Conservation (phyloP, 129 eudicot genomes). For the Pseudognaphalium luteoalbum region DNA sequence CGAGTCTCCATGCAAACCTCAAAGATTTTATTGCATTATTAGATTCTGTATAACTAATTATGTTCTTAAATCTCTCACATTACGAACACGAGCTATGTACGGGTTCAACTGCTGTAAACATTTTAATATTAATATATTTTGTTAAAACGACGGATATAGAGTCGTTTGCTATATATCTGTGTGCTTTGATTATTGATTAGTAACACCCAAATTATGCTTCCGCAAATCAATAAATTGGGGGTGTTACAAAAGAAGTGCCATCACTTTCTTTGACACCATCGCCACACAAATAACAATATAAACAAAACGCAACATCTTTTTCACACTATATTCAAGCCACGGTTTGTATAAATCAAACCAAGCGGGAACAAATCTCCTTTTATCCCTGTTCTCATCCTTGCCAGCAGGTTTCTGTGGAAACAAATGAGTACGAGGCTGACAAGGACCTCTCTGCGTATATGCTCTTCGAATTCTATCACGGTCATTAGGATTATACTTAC, state of each 20-base stretch:
- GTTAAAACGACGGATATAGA: too few species aligned
- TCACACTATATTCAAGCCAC: neutral
- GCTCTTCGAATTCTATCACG: constrained; percentile 12
- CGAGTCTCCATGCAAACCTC: too few species aligned
- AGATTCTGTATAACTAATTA: too few species aligned
- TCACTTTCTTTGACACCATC: neutral
- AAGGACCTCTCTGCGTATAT: neutral
- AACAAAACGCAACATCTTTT: constrained; percentile 10
- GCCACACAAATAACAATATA: constrained; percentile 8
- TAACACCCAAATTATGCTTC: too few species aligned
- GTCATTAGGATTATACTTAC: neutral
- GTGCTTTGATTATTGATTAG: too few species aligned
- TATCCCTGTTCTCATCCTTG: neutral
- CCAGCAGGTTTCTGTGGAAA: neutral
- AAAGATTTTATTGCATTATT: too few species aligned
- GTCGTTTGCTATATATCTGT: too few species aligned
- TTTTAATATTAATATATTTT: too few species aligned
- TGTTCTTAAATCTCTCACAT: too few species aligned
- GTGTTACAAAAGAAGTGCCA: constrained; percentile 2
- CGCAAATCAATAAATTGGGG: too few species aligned
- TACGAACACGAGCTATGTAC: too few species aligned
- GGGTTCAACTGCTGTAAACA: too few species aligned
- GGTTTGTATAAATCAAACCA: neutral
- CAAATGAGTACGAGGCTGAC: neutral
- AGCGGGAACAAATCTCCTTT: neutral